These are phyloP conservation scores for Fermentozyma sake DNA, from an alignment of 1,139 yeast genomes.

Conservation along the genomic window DNA sequence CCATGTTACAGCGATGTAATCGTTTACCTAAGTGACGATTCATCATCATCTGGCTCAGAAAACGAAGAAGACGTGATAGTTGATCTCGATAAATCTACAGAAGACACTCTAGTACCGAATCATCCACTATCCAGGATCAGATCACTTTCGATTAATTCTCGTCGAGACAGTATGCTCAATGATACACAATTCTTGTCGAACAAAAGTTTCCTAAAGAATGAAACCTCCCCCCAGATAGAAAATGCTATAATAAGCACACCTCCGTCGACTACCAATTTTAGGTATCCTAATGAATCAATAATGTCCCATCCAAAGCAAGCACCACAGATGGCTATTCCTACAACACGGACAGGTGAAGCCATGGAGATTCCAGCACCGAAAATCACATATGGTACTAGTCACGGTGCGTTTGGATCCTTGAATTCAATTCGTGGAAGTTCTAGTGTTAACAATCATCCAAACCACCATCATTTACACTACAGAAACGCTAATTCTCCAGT, in stretches of 20 bases:
- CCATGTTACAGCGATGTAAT: constrained; percentile 72
- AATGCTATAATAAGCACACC: neutral
- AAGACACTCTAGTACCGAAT: constrained; percentile 19
- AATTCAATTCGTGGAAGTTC: neutral
- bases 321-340: constrained; percentile 79
- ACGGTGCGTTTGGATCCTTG: constrained; percentile 2
- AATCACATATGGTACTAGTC: constrained; percentile 13
- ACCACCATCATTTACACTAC: constrained; percentile 2
- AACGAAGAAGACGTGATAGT: constrained; percentile 12
- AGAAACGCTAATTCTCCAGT: neutral
- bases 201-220: constrained; percentile 13
- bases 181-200: too few species aligned
- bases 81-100: constrained; percentile 7
- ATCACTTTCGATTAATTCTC: constrained; percentile 27
- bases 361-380: constrained; percentile 61
- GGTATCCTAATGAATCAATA: constrained; percentile 8
- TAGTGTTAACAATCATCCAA: neutral
- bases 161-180: constrained; percentile 15
- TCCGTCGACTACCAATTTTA: constrained; percentile 2
- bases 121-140: constrained; percentile 29
- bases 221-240: constrained; percentile 5
- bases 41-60: constrained; percentile 20
- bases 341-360: constrained; percentile 74
- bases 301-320: constrained; percentile 52
- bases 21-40: constrained; percentile 63